Evolutionary conservation across 208 protist species (phyloP).

Genomic region (Strigomonas galati): DNA sequence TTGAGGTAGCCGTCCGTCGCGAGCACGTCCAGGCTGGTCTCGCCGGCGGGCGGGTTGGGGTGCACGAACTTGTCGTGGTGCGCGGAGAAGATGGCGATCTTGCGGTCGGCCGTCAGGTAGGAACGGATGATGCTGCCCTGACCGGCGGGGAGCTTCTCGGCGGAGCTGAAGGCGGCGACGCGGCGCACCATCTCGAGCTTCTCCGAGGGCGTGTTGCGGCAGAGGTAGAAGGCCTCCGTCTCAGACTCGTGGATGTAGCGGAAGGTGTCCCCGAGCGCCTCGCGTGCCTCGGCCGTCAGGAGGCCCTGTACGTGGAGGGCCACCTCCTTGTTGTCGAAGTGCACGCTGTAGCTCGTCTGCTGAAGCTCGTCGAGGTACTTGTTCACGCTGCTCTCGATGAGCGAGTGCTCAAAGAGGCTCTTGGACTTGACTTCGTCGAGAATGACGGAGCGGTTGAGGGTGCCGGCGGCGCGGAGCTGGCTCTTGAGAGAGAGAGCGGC

Average conservation of each 20-base stretch:
- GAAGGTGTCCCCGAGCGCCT: constrained; percentile 49
- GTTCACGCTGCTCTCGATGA: constrained; percentile 35
- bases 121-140: constrained; percentile 40
- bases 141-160: constrained; percentile 17
- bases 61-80: constrained; percentile 44
- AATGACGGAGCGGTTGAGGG: constrained; percentile 27
- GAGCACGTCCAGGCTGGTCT: constrained; percentile 41
- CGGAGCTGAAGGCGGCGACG: constrained; percentile 38
- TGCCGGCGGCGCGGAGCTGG: not conserved
- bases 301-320: constrained; percentile 52
- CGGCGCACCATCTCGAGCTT: constrained; percentile 55
- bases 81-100: constrained; percentile 57
- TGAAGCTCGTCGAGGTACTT: constrained; percentile 39
- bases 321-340: constrained; percentile 49
- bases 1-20: constrained; percentile 36
- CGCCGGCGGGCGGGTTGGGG: constrained; percentile 20
- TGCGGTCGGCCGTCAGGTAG: constrained; percentile 56
- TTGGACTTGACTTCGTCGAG: constrained; percentile 28
- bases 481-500: not conserved
- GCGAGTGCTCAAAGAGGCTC: constrained; percentile 40
- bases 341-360: constrained; percentile 42
- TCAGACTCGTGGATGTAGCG: constrained; percentile 60
- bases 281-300: constrained; percentile 56
- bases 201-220: constrained; percentile 37
- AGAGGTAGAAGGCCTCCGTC: constrained; percentile 68